Base-by-base conservation (phyloP, 2,329 filamentous ascomycete genomes). In the Diaporthe sp. region DNA sequence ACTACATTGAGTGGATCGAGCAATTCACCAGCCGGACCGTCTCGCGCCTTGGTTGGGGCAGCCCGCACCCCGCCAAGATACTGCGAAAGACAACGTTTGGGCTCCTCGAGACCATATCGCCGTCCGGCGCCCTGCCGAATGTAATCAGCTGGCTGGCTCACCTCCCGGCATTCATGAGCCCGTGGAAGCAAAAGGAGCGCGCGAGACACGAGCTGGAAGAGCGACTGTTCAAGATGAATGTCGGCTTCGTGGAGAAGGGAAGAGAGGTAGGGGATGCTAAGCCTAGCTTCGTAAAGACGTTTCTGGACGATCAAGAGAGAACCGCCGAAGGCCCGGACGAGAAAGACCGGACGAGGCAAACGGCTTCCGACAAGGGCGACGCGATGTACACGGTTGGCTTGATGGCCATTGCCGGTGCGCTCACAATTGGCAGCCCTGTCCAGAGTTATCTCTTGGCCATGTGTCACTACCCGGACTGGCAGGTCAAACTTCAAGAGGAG, bases 21-120 rank as follows among this genome's bases (percentile, higher is more conserved):
- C 85, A 87, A 76, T 86, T 86, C 78, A 87, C 86, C 8, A 81
- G 82, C 30, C 82, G 86, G 5, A 87, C 85, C 9, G 84, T 87
- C 4, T 84, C 85, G 6, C 83, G 86, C 1, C 82, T 88, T 2
- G 82, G 81, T 17, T 88, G 86, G 86, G 86, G 86, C 30, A 85
- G 82, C 19, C 80, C 85, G 8, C 82, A 84, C 56, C 82, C 83
- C 9, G 82, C 84, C 8, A 77, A 82, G 42, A 74, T 84, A 19
- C 81, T 88, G 10, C 83, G 85, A 19, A 80, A 85, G 58, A 86
- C 85, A 12, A 87, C 86, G 0, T 84, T 85, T 27, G 86, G 85
- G 17, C 80, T 88, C 2, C 83, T 87, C 25, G 80, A 85, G 73
- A 85, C 84, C 51, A 88, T 87, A 73, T 85, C 83, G 17, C 86